Evolutionary conservation across 2,329 filamentous ascomycete genomes (phyloP).

Genomic region (Diaporthe humulicola): DNA sequence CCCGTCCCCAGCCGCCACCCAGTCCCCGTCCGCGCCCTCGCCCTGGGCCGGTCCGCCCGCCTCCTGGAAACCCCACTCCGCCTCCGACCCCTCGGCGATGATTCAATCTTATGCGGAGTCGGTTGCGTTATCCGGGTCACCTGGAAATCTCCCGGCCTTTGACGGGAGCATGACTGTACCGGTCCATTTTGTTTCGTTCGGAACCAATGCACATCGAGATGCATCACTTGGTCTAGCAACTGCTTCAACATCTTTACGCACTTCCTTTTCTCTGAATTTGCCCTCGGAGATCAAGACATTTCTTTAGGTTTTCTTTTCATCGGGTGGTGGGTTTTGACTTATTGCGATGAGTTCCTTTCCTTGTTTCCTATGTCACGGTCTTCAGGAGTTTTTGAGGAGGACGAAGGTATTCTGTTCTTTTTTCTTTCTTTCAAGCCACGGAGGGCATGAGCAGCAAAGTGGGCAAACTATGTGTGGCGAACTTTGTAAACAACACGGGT

Average conservation of each 20-base stretch:
- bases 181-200: not conserved
- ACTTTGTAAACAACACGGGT: not conserved
- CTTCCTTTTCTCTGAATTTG: not conserved
- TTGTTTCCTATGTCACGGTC: conserved; percentile 9
- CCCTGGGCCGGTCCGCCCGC: conserved; percentile 34
- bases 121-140: not conserved
- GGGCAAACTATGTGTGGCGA: not conserved
- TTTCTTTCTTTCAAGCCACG: not conserved
- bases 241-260: not conserved
- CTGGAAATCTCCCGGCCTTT: not conserved
- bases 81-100: conserved; percentile 33
- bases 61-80: conserved; percentile 36
- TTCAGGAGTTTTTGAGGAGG: not conserved
- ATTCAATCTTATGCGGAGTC: not conserved
- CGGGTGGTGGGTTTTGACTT: not conserved
- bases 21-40: conserved; percentile 35
- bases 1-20: conserved; percentile 34
- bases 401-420: too few species aligned
- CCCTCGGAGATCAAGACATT: not conserved
- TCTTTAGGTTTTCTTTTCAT: not conserved
- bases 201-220: not conserved
- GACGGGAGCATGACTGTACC: not conserved
- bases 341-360: not conserved
- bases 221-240: too few species aligned
- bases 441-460: not conserved